Evolutionary conservation across 768 basidiomycete genomes (phyloP).

Genomic region (Suillus brevipes): DNA sequence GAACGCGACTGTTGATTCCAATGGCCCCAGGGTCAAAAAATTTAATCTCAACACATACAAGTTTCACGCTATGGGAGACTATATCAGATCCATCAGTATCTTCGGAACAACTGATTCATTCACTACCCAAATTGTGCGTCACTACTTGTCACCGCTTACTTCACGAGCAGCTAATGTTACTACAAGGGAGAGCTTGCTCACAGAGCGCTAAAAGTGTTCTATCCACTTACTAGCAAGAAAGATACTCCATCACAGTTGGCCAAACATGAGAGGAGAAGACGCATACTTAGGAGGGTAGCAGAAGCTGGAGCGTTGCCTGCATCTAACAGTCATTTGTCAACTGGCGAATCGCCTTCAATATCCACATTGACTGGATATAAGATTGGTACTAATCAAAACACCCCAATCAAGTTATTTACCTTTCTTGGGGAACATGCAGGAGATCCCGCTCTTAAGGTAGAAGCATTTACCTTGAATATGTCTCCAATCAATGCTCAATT

Average conservation of each 20-base stretch:
- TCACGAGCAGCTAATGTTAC: not conserved
- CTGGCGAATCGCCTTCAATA: not conserved
- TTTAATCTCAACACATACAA: too few species aligned
- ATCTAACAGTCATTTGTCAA: not conserved
- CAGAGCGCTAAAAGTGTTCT: constrained; percentile 34
- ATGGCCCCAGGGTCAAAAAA: too few species aligned
- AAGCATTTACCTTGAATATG: not conserved
- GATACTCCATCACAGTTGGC: not conserved
- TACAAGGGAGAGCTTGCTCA: constrained; percentile 18
- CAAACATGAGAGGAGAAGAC: not conserved
- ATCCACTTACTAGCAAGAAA: constrained; percentile 12
- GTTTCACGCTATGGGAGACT: not conserved
- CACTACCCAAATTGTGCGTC: not conserved
- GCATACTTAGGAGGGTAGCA: not conserved
- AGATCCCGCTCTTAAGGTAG: constrained; percentile 6
- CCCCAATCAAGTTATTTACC: too few species aligned
- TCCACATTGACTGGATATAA: too few species aligned
- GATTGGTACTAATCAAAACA: too few species aligned
- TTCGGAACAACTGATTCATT: not conserved
- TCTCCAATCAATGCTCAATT: too few species aligned
- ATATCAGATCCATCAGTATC: not conserved
- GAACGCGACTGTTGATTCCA: too few species aligned
- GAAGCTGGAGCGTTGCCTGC: not conserved
- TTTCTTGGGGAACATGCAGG: too few species aligned
- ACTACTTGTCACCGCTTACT: too few species aligned